Evolutionary conservation across 345 rosid genomes (phyloP), one percentile per base, ranked within the genome.

Genomic region (Hevea brasiliensis): DNA sequence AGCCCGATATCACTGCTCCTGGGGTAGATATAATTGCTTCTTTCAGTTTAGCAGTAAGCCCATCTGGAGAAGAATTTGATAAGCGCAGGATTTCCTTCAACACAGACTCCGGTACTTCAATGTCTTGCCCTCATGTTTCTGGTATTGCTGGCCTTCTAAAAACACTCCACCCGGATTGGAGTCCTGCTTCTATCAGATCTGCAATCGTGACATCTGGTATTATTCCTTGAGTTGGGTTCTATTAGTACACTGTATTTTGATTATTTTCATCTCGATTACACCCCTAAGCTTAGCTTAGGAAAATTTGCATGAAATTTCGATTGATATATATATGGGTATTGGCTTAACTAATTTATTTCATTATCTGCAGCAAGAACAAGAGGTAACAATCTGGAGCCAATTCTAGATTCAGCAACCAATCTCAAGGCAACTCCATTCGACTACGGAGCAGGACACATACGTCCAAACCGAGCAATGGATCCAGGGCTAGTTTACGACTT

Each of bases 1-100:
- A 85, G 89, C 90, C 90, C 55, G 89, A 89, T 77, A 51, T 89
- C n/a, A 84, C 80, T 61, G 89, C 91, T 48, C 91, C 93, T 0
- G 91, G 91, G 7, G 82, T 83, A 53, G 61, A 61, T 61, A 51
- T 87, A 42, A 70, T 89, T 55, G 89, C 89, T 27, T 89, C 87
- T 29, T 82, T 18, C 67, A 64, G 74, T 1, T 72, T 58, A 77
- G 81, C 72, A 45, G 61, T 9, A 2, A 66, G 72, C 1, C 84
- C 86, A 9, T 54, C 74, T 0, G 82, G 18, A 0, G 63, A 27
- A 57, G 40, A 4, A 0, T 45, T 8, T 6, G 89, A 87, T 27
- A 79, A 71, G 50, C 86, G 85, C 4, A 42, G 59, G 14, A 24
- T 64, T 5, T 70, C 84, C 7, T 89, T 68, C 75, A 57, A 45